phyloP scores from a whole-genome alignment of 108 stramenopile genomes.

The Epipyxis sp. region DNA sequence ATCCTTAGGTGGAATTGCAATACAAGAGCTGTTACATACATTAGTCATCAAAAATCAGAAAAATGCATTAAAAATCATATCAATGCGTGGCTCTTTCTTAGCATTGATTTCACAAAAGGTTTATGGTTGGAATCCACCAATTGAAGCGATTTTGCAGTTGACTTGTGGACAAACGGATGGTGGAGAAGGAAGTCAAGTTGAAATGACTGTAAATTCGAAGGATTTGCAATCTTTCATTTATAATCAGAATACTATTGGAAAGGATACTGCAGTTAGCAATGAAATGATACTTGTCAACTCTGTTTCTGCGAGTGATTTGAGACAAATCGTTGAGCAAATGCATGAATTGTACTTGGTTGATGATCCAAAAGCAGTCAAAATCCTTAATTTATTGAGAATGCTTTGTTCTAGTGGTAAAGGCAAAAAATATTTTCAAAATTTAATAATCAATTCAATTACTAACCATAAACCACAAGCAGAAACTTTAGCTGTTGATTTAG shows the following conservation, averaged over 20 bases:
- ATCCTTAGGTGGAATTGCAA: background rate
- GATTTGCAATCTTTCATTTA: too few relatives aligned
- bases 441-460: background rate
- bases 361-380: background rate
- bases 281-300: background rate
- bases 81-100: background rate
- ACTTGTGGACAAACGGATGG: background rate
- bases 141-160: background rate
- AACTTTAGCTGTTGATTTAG: background rate
- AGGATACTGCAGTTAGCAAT: background rate
- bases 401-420: conserved; percentile 9
- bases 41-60: conserved; percentile 23
- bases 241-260: too few relatives aligned
- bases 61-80: conserved; percentile 19
- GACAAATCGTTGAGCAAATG: conserved; percentile 23
- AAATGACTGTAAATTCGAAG: background rate
- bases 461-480: background rate
- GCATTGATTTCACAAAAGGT: background rate
- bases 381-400: background rate
- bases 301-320: background rate
- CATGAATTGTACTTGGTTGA: background rate
- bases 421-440: background rate
- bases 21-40: conserved; percentile 6
- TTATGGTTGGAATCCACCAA: conserved; percentile 16
- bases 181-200: background rate